Conservation (phyloP, 2,329 filamentous ascomycete genomes). For the Plectosphaerella plurivora region DNA sequence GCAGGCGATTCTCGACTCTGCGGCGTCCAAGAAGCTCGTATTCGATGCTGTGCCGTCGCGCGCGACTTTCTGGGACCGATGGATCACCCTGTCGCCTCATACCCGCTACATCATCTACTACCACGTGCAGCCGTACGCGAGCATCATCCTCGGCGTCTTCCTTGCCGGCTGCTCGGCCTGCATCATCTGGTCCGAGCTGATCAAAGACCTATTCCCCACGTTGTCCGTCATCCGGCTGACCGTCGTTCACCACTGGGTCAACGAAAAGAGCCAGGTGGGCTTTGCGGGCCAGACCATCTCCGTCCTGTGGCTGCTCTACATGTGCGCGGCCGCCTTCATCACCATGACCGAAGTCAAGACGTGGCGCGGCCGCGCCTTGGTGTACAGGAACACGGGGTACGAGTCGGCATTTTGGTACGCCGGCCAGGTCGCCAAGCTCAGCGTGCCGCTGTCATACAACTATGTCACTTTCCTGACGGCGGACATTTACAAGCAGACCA, state of each 20-base stretch:
- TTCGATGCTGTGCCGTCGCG: constrained; percentile 59
- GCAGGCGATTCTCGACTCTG: constrained; percentile 80
- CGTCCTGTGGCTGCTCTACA: constrained; percentile 88
- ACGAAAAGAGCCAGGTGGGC: constrained; percentile 69
- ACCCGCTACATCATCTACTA: constrained; percentile 76
- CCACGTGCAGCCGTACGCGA: constrained; percentile 65
- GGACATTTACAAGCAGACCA: constrained; percentile 68
- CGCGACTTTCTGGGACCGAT: constrained; percentile 47
- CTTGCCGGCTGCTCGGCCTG: constrained; percentile 72
- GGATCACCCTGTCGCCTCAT: constrained; percentile 70
- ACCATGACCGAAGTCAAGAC: constrained; percentile 91
- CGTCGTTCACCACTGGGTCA: constrained; percentile 71
- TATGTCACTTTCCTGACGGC: constrained; percentile 85
- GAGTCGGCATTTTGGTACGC: constrained; percentile 97
- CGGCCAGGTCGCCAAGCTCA: constrained; percentile 85
- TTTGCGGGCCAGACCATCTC: constrained; percentile 84
- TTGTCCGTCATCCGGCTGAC: constrained; percentile 66
- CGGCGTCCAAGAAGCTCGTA: constrained; percentile 73
- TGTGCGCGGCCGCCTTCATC: constrained; percentile 84
- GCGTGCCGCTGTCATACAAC: constrained; percentile 91
- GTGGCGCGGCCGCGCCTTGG: constrained; percentile 92
- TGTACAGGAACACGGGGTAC: constrained; percentile 84
- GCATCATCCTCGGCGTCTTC: constrained; percentile 60
- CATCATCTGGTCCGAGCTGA: constrained; percentile 89
- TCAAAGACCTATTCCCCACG: constrained; percentile 74